Evolutionary conservation across 352 stramenopile genomes (phyloP).

Genomic region (Thraustochytrium striatum): DNA sequence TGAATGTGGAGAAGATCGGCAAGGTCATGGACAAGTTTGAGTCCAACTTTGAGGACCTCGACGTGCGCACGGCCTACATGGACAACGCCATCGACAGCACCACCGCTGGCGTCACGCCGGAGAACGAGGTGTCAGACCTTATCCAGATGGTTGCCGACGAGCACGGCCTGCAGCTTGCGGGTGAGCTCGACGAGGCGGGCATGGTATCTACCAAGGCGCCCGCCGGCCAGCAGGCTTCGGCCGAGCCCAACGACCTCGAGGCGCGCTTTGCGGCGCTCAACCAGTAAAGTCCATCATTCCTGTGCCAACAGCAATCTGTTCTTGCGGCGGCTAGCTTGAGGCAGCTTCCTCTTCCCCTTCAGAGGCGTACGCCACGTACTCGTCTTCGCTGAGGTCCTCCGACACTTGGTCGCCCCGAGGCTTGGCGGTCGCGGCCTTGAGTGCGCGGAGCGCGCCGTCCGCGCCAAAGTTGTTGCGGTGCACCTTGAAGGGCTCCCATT

Average conservation of each 20-base stretch:
- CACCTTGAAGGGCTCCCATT: not conserved
- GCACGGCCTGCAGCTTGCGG: constrained; percentile 89
- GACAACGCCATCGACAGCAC: constrained; percentile 92
- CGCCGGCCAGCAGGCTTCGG: constrained; percentile 69
- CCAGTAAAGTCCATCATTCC: not conserved
- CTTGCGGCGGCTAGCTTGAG: too few species aligned
- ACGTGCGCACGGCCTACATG: constrained; percentile 96
- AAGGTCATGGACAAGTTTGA: constrained; percentile 97
- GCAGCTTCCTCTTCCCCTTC: too few species aligned
- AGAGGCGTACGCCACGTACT: not conserved
- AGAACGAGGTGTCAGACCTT: constrained; percentile 92
- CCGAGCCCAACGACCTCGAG: constrained; percentile 63
- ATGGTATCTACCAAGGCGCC: constrained; percentile 73
- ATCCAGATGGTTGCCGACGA: constrained; percentile 96
- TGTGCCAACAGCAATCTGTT: not conserved
- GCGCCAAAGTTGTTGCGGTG: not conserved
- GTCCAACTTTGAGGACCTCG: constrained; percentile 97
- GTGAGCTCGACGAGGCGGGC: constrained; percentile 83
- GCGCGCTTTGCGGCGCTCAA: constrained; percentile 69
- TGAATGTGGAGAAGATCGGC: constrained; percentile 96
- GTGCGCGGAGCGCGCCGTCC: not conserved
- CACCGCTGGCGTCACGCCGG: constrained; percentile 88
- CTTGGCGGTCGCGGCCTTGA: not conserved
- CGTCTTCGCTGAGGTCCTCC: not conserved
- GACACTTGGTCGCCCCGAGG: not conserved